These are phyloP conservation scores for Candida railenensis DNA, from an alignment of 805 yeast species.

Conservation along the genomic window DNA sequence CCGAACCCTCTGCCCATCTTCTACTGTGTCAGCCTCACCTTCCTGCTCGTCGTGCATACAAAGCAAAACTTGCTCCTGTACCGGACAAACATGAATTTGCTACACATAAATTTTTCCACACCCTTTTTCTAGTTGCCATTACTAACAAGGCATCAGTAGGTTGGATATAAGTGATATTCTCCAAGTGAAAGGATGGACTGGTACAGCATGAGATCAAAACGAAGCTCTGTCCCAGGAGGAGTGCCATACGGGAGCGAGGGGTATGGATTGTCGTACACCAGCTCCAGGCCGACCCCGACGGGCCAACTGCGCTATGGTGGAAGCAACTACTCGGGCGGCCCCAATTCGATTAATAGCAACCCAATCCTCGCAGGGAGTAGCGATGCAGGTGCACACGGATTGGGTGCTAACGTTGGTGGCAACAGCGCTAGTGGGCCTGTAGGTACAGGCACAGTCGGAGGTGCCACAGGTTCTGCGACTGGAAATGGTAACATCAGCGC, in stretches of 20 bases:
- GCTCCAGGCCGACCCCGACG: background rate
- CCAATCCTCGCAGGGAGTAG: background rate
- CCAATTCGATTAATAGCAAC: background rate
- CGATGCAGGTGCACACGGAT: background rate
- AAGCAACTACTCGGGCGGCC: background rate
- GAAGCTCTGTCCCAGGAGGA: constrained; percentile 11
- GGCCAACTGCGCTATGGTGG: constrained; percentile 1
- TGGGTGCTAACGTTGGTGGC: background rate
- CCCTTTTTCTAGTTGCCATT: too few species aligned
- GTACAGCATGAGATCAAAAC: constrained; percentile 8
- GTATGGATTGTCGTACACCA: background rate
- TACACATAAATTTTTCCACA: too few species aligned
- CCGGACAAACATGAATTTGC: background rate
- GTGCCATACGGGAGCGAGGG: constrained; percentile 6
- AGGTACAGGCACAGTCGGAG: background rate
- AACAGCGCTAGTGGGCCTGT: background rate
- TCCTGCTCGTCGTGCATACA: background rate
- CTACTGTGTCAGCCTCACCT: background rate
- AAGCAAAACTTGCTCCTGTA: background rate
- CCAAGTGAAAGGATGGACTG: constrained; percentile 14
- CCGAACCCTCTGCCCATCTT: background rate
- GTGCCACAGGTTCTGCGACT: background rate
- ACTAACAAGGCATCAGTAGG: too few species aligned
- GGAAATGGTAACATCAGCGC: background rate
- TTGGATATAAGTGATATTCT: too few species aligned